Evolutionary conservation across 73 alveolate species (phyloP).

Genomic region (Uronychia setigera): DNA sequence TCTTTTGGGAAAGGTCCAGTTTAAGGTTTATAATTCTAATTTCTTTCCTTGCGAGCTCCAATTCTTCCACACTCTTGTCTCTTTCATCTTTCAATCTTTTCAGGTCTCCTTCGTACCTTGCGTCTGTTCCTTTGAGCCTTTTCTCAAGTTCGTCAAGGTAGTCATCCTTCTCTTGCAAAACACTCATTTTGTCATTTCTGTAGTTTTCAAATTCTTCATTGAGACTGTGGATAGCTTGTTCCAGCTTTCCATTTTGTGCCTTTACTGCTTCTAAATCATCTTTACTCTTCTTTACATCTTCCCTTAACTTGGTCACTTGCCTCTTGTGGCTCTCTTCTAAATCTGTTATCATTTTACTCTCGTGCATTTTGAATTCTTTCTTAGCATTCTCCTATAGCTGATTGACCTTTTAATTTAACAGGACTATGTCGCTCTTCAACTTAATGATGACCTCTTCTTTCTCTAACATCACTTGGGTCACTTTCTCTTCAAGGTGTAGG

Average conservation of each 20-base stretch:
- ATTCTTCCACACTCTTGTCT: constrained; percentile 5
- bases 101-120: not conserved
- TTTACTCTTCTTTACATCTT: not conserved
- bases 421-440: constrained; percentile 31
- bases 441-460: constrained; percentile 33
- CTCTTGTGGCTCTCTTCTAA: not conserved
- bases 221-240: not conserved
- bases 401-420: not conserved
- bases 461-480: constrained; percentile 27
- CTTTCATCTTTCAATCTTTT: constrained; percentile 2
- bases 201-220: constrained; percentile 23
- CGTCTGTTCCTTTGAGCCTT: constrained; percentile 13
- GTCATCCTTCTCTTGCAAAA: constrained; percentile 14
- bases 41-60: not conserved
- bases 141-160: constrained; percentile 8
- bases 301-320: not conserved
- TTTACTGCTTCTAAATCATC: not conserved
- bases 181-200: not conserved
- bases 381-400: not conserved
- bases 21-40: constrained; percentile 3
- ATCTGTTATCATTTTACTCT: not conserved
- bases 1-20: not conserved
- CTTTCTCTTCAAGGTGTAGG: constrained; percentile 36
- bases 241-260: not conserved
- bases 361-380: not conserved